Evolutionary conservation across 2,329 filamentous ascomycete genomes (phyloP).

Genomic region (Westerdykella sp.): DNA sequence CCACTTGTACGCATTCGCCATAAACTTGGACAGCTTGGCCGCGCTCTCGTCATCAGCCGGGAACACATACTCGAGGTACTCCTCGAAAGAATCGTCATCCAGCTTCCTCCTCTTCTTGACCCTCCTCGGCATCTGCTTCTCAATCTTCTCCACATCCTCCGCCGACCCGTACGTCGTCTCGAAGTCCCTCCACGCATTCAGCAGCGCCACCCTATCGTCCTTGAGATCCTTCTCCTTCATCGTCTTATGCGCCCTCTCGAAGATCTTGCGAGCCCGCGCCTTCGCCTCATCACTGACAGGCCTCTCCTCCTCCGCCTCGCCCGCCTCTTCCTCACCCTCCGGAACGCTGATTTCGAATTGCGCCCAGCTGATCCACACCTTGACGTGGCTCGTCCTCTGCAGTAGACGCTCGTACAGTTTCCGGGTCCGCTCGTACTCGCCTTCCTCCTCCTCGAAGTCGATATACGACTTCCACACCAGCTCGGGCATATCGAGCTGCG

Average conservation of each 20-base stretch:
- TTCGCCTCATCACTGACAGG: conserved; percentile 78
- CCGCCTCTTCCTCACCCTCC: conserved; percentile 51
- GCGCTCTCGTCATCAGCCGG: conserved; percentile 87
- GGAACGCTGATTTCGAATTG: conserved; percentile 95
- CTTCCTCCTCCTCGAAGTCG: conserved; percentile 95
- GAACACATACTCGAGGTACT: conserved; percentile 97
- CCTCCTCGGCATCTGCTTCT: conserved; percentile 87
- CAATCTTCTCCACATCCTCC: conserved; percentile 72
- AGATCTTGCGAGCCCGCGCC: conserved; percentile 71
- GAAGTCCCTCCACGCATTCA: conserved; percentile 89
- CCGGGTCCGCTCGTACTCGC: conserved; percentile 78
- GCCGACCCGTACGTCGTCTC: conserved; percentile 74
- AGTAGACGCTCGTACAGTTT: conserved; percentile 83
- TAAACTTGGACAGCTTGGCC: conserved; percentile 72
- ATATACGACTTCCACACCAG: conserved; percentile 97
- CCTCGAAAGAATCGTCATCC: conserved; percentile 90
- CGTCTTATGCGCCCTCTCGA: conserved; percentile 74
- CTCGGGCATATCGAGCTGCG: conserved; percentile 91
- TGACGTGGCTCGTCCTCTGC: conserved; percentile 94
- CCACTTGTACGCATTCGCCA: conserved; percentile 84
- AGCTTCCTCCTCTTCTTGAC: conserved; percentile 88
- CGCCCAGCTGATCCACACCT: conserved; percentile 99
- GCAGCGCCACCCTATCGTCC: conserved; percentile 83
- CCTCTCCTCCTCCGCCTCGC: conserved; percentile 52
- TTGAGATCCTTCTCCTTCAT: conserved; percentile 89